Conservation (phyloP, 352 stramenopile genomes). For the Thraustotheca clavata region DNA sequence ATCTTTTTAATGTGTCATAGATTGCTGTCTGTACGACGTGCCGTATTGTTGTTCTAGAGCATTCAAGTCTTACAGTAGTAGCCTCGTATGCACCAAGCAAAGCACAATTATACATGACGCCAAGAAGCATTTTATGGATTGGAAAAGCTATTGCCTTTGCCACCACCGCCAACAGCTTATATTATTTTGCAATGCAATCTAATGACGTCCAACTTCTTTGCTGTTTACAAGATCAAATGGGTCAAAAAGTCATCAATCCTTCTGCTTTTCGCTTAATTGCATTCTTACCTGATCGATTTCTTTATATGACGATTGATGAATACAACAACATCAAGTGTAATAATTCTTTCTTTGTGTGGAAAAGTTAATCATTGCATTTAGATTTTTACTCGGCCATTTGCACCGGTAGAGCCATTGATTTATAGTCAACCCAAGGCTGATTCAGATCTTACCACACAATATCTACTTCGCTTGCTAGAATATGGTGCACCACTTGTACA, state of each 20-base stretch:
- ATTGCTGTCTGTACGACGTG: slow-evolving; percentile 43
- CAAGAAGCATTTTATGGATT: slow-evolving; percentile 51
- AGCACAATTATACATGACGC: slow-evolving; percentile 28
- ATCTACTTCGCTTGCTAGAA: not conserved
- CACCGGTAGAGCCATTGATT: not conserved
- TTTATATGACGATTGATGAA: not conserved
- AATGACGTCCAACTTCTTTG: slow-evolving; percentile 23
- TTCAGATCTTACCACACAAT: not conserved
- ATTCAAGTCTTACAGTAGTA: slow-evolving; percentile 22
- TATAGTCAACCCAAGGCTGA: not conserved
- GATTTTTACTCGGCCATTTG: slow-evolving; percentile 16
- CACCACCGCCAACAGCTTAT: slow-evolving; percentile 40
- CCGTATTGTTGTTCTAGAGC: slow-evolving; percentile 50
- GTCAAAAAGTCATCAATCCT: no score
- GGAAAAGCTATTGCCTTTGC: slow-evolving; percentile 51
- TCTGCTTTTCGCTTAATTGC: slow-evolving; percentile 3
- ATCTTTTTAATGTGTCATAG: slow-evolving; percentile 21
- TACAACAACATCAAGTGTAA: not conserved
- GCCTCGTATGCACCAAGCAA: slow-evolving; percentile 33
- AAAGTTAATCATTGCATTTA: not conserved
- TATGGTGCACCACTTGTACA: not conserved
- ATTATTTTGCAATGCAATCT: slow-evolving; percentile 40
- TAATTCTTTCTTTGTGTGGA: not conserved
- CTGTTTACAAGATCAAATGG: slow-evolving; percentile 12
- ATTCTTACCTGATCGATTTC: slow-evolving; percentile 6